These are phyloP conservation scores for Oryza longistaminata DNA, from an alignment of 176 grass and related monocot genomes.

Conservation along the genomic window DNA sequence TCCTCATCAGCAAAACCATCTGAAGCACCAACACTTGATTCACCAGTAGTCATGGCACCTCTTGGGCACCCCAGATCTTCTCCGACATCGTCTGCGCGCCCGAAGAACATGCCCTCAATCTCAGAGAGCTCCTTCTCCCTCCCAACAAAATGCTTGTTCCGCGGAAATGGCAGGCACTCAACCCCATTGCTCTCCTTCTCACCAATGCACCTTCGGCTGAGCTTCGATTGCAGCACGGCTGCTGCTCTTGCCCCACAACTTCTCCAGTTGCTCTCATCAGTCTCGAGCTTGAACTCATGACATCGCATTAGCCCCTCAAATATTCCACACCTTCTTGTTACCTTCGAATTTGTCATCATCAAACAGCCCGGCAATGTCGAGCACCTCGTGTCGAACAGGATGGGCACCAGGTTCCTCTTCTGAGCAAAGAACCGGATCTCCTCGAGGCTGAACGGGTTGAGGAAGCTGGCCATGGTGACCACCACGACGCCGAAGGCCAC, in stretches of 20 bases:
- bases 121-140: conserved; percentile 87
- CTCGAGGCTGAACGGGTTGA: conserved; percentile 77
- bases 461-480: conserved; percentile 67
- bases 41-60: conserved; percentile 15
- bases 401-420: conserved; percentile 86
- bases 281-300: conserved; percentile 78
- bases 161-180: conserved; percentile 67
- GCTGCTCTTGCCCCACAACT: conserved; percentile 64
- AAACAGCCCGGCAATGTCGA: conserved; percentile 61
- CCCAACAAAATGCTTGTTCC: conserved; percentile 78
- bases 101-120: conserved; percentile 71
- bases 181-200: conserved; percentile 50
- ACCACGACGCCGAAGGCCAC: conserved; percentile 72
- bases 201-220: conserved; percentile 60
- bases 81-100: conserved; percentile 36
- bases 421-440: conserved; percentile 93
- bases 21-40: conserved; percentile 56
- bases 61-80: conserved; percentile 58
- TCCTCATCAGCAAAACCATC: conserved; percentile 88
- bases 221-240: conserved; percentile 64
- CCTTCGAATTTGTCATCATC: conserved; percentile 59
- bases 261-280: conserved; percentile 78
- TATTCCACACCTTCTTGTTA: conserved; percentile 83
- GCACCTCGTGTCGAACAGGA: conserved; percentile 63
- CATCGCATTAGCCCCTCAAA: conserved; percentile 72